A percentile compares a stretch with the other conserved stretches of the same genome.
Conservation (phyloP, 1,139 yeast species). For the Nadsonia starkeyi-henricii region DNA sequence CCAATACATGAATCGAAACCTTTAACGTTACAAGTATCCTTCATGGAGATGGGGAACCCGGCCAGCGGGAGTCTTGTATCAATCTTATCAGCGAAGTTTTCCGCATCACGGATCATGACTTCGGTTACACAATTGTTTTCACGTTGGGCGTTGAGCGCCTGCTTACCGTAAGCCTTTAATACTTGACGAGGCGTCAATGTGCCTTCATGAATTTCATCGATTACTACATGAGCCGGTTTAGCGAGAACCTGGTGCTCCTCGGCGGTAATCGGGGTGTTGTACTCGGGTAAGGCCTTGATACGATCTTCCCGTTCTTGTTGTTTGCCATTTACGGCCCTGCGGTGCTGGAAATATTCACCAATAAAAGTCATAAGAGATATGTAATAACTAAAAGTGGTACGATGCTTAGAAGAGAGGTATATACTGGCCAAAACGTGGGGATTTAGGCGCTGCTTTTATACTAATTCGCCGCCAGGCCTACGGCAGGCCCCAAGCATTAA, state of each 20-base stretch:
- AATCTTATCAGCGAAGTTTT: constrained; percentile 19
- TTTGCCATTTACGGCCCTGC: constrained; percentile 16
- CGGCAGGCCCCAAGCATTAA: too few relatives aligned
- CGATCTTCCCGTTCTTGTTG: constrained; percentile 23
- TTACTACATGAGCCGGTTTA: constrained; percentile 18
- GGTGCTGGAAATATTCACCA: neutral
- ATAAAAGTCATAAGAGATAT: neutral
- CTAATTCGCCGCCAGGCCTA: too few relatives aligned
- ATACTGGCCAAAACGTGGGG: too few relatives aligned
- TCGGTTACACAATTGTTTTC: constrained; percentile 27
- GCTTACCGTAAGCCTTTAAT: constrained; percentile 27
- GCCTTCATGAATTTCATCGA: constrained; percentile 20
- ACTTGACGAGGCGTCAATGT: constrained; percentile 21
- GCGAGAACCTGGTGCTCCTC: constrained; percentile 20
- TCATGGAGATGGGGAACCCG: constrained; percentile 54
- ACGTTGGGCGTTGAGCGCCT: constrained; percentile 24
- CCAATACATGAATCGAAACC: constrained; percentile 43
- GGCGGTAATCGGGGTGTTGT: constrained; percentile 21
- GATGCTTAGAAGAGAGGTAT: too few relatives aligned
- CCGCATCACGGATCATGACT: constrained; percentile 25
- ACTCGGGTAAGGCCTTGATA: constrained; percentile 22
- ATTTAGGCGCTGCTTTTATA: too few relatives aligned
- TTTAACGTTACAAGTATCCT: constrained; percentile 33
- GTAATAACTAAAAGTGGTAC: too few relatives aligned
- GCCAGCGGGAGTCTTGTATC: constrained; percentile 40